Evolutionary conservation across 345 rosid species (phyloP), one percentile per base, ranked within the genome.

Genomic region (Firmiana major): DNA sequence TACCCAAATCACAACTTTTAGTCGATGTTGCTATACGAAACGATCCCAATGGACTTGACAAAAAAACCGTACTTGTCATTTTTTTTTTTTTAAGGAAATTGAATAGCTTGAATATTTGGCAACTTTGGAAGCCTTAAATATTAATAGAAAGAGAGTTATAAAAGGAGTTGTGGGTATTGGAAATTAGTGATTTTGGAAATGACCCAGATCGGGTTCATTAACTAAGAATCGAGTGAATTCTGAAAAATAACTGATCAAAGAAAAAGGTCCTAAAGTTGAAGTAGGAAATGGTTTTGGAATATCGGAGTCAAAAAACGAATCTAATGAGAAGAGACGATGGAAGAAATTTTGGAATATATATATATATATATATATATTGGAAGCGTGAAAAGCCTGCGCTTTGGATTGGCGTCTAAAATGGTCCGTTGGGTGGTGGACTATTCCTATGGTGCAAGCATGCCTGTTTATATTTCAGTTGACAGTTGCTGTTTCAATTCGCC

Each of bases 31-130:
- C 71, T 9, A 75, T 62, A 80, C 57, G 80, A 76, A 73, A 42
- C 68, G 68, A 65, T 45, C 63, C 46, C 19, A 84, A 71, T 34
- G 24, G 79, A 77, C 79, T 79, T 15, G 85, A 80, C 21, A 80
- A 73, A 36, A 81, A 83, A 57, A 75, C 67, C 86, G 83, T 71
- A 69, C 71, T 77, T n/a, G 74, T 51, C 74, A 71, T 71, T 31
- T 28, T 70, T 31, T 31, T 59, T 49, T 19, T 7, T n/a, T n/a
- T 31, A 0, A 10, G 28, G 9, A 46, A 19, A 71, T 51, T 16
- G 58, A 53, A 71, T 31, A 51, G 12, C 7, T 64, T 36, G 46
- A 38, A 63, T 5, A 64, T 38, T 62, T 28, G 66, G n/a, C 42
- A 38, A 38, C 9, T 53, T n/a, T 19, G 45, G 26, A 71, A 71